Percentiles rank a stretch among this genome's conserved stretches.
phyloP scores from a whole-genome alignment of 1,284 basidiomycete species.

The Heterobasidion parviporum region DNA sequence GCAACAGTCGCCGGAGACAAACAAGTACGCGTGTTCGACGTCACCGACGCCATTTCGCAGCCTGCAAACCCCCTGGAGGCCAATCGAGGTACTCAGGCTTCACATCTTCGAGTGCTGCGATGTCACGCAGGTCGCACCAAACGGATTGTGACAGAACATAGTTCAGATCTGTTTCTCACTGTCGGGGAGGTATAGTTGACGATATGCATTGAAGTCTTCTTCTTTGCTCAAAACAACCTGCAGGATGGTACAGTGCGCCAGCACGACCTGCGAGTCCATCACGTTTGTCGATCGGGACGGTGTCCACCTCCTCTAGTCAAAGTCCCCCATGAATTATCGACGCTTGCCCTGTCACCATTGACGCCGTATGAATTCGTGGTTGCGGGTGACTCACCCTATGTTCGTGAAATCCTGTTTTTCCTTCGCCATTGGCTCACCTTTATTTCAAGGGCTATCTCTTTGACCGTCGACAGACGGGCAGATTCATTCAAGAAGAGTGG shows the following conservation, averaged over 20 bases:
- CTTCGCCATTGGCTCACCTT: not conserved
- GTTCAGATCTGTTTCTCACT: slow-evolving; percentile 77
- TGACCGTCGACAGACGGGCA: slow-evolving; percentile 74
- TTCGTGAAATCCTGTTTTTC: slow-evolving; percentile 25
- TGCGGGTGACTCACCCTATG: slow-evolving; percentile 63
- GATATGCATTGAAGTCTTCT: slow-evolving; percentile 2
- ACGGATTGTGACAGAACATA: slow-evolving; percentile 76
- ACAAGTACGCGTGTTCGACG: slow-evolving; percentile 78
- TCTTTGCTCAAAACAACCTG: not conserved
- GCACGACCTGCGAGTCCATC: slow-evolving; percentile 74
- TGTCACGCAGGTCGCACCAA: slow-evolving; percentile 74
- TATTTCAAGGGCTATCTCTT: slow-evolving; percentile 72
- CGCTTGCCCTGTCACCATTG: slow-evolving; percentile 59
- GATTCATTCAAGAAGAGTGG: slow-evolving; percentile 65
- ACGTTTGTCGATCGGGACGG: slow-evolving; percentile 41
- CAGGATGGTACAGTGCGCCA: slow-evolving; percentile 74
- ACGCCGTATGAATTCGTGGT: slow-evolving; percentile 72
- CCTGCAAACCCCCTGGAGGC: slow-evolving; percentile 29
- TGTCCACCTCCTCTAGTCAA: slow-evolving; percentile 68
- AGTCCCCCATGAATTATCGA: slow-evolving; percentile 51
- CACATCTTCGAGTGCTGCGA: slow-evolving; percentile 44
- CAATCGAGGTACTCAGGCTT: slow-evolving; percentile 28
- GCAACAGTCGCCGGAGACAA: slow-evolving; percentile 75
- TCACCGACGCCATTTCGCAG: slow-evolving; percentile 29
- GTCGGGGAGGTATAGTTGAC: slow-evolving; percentile 62